These are phyloP conservation scores for Dissophora globulifera DNA, from an alignment of 192 early-diverging fungal species.

Conservation along the genomic window DNA sequence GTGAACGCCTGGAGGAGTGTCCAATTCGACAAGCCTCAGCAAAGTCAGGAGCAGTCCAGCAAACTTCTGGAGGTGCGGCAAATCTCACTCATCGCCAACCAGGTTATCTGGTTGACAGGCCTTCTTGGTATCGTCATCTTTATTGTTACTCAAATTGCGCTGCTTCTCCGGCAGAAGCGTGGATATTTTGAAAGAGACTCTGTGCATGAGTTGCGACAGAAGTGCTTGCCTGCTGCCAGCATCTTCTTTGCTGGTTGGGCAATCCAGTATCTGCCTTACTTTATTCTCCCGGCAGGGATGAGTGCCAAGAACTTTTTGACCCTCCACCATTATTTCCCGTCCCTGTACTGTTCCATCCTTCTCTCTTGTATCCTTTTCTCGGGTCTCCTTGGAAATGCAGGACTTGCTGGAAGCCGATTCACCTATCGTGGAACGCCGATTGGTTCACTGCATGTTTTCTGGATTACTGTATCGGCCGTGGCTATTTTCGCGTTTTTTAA, in stretches of 20 bases:
- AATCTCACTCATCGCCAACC: constrained; percentile 21
- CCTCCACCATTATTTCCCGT: constrained; percentile 22
- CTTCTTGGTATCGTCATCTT: constrained; percentile 1
- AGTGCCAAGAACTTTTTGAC: background rate
- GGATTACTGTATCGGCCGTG: background rate
- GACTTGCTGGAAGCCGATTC: background rate
- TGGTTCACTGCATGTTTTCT: background rate
- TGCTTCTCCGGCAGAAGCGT: background rate
- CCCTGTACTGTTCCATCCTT: constrained; percentile 22
- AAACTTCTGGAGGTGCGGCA: constrained; percentile 7
- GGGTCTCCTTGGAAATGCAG: background rate
- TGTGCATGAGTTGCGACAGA: background rate
- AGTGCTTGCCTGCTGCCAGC: background rate
- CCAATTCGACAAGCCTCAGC: background rate
- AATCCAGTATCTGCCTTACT: constrained; percentile 5
- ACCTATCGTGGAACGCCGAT: too few relatives aligned
- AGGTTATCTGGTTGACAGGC: constrained; percentile 13
- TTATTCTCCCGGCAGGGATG: background rate
- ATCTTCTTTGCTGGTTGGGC: constrained; percentile 24
- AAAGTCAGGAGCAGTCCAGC: background rate
- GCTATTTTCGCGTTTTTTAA: background rate
- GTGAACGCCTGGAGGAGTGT: background rate
- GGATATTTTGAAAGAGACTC: constrained; percentile 12
- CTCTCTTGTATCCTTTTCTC: constrained; percentile 14
- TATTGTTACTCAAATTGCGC: background rate